Conservation (phyloP, 1,284 basidiomycete genomes). For the Chiua sp. region DNA sequence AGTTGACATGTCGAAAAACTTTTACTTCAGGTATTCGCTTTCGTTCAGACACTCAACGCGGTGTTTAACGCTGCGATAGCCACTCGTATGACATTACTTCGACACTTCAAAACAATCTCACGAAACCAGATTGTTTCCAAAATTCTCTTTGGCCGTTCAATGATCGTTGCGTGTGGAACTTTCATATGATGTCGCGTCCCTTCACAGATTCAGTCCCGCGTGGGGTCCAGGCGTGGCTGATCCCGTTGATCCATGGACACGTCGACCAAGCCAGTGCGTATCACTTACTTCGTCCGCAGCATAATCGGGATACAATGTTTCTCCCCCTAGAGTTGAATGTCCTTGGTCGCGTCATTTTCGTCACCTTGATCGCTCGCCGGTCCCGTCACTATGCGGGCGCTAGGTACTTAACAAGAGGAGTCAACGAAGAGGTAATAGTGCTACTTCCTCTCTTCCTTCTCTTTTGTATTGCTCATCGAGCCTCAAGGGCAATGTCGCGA, state of each 20-base stretch:
- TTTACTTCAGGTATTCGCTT: slow-evolving; percentile 88
- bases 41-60: background rate
- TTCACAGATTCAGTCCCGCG: slow-evolving; percentile 45
- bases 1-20: slow-evolving; percentile 98
- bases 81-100: slow-evolving; percentile 98
- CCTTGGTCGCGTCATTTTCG: slow-evolving; percentile 89
- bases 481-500: slow-evolving; percentile 92
- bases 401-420: slow-evolving; percentile 93
- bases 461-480: slow-evolving; percentile 1
- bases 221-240: slow-evolving; percentile 71
- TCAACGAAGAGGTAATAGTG: slow-evolving; percentile 79
- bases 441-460: background rate
- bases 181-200: slow-evolving; percentile 81
- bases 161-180: slow-evolving; percentile 97
- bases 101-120: slow-evolving; percentile 94
- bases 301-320: background rate
- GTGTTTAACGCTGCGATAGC: slow-evolving; percentile 46
- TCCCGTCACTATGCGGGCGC: slow-evolving; percentile 98
- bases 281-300: background rate
- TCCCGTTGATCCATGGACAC: slow-evolving; percentile 95
- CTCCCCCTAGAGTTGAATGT: slow-evolving; percentile 84
- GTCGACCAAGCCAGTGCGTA: slow-evolving; percentile 97
- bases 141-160: slow-evolving; percentile 71
- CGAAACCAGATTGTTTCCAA: slow-evolving; percentile 52
- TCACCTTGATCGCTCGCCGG: slow-evolving; percentile 93